phyloP scores from a whole-genome alignment of 1,284 basidiomycete genomes.

The Ustilago vetiveriae region DNA sequence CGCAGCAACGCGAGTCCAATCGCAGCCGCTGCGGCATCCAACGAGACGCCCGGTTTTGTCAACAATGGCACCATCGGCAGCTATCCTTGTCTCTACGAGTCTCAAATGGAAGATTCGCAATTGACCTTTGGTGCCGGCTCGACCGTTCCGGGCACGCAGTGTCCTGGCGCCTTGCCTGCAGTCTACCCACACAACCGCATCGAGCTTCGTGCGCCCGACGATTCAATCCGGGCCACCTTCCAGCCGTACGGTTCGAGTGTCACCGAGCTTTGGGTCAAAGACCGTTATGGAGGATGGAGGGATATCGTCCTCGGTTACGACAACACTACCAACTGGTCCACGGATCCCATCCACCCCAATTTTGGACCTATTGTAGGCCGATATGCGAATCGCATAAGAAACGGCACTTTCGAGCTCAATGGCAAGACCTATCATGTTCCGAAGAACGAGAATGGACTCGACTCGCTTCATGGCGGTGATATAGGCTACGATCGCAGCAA shows the following conservation, averaged over 20 bases:
- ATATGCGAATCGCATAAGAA: conserved; percentile 64
- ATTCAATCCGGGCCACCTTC: conserved; percentile 54
- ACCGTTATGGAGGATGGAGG: conserved; percentile 49
- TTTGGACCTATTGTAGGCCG: conserved; percentile 61
- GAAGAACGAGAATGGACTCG: conserved; percentile 47
- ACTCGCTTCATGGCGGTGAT: conserved; percentile 61
- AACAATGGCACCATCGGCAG: conserved; percentile 59
- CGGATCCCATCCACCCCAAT: conserved; percentile 60
- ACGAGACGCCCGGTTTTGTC: conserved; percentile 54
- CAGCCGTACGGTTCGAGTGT: conserved; percentile 57
- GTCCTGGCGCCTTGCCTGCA: conserved; percentile 38
- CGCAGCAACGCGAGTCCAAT: not conserved
- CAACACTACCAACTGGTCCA: conserved; percentile 62
- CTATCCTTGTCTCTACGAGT: conserved; percentile 37
- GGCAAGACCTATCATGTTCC: conserved; percentile 45
- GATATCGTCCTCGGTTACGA: conserved; percentile 61
- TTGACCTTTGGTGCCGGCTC: conserved; percentile 30
- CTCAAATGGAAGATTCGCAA: conserved; percentile 33
- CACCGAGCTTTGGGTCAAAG: conserved; percentile 62
- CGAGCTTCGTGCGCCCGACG: conserved; percentile 54
- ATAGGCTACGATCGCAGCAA: conserved; percentile 58
- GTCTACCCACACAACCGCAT: conserved; percentile 58
- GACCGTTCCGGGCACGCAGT: conserved; percentile 29
- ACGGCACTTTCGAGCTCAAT: conserved; percentile 59
- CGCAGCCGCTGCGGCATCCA: conserved; percentile 15